Conservation (phyloP, 176 grass and related monocot species). For the Cenchrus fungigraminus region DNA sequence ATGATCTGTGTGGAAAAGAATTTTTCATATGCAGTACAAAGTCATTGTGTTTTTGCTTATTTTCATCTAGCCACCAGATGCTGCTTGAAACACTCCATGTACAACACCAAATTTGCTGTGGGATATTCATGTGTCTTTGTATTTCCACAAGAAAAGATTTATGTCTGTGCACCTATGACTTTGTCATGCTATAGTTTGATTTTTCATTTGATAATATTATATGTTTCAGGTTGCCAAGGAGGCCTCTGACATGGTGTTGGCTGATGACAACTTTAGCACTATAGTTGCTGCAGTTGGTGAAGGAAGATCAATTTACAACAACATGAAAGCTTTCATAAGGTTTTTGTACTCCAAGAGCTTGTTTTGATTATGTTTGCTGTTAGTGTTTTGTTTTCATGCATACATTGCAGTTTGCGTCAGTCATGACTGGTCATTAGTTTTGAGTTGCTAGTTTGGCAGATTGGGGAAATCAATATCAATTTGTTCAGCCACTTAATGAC, state of each 20-base stretch:
- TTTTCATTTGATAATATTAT: background rate
- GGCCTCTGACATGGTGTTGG: slow-evolving; percentile 97
- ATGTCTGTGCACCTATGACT: background rate
- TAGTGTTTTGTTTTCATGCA: slow-evolving; percentile 1
- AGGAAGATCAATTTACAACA: slow-evolving; percentile 98
- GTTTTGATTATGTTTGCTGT: background rate
- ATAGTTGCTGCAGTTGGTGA: slow-evolving; percentile 97
- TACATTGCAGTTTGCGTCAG: background rate
- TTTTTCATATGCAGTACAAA: background rate
- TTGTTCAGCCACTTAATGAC: background rate
- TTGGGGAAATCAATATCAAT: background rate
- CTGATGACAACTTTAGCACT: slow-evolving; percentile 97
- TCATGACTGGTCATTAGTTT: background rate
- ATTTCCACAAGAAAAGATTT: slow-evolving; percentile 5
- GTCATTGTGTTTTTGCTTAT: background rate
- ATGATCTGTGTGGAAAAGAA: background rate
- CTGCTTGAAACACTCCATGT: background rate
- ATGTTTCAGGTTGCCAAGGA: slow-evolving; percentile 81
- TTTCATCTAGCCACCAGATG: background rate
- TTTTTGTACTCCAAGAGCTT: slow-evolving; percentile 42
- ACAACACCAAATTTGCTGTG: background rate
- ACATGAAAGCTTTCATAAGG: slow-evolving; percentile 99
- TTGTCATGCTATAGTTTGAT: background rate
- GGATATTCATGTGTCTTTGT: background rate
- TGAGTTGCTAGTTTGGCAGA: background rate